Evolutionary conservation across 1,284 basidiomycete species (phyloP).

Genomic region (Sutorius eximius): DNA sequence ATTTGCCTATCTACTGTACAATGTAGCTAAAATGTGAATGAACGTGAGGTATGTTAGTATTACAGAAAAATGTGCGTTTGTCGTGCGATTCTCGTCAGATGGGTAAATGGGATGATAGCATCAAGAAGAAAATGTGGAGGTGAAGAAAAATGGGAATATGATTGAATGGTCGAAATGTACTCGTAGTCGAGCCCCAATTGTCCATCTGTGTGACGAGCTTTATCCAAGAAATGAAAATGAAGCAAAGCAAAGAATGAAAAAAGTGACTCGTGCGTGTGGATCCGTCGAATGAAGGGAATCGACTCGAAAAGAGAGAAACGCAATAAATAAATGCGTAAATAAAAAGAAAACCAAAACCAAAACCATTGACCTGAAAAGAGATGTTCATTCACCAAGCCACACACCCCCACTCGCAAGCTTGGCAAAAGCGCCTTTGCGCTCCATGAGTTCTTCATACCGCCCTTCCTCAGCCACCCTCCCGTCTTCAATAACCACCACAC

Average conservation of each 20-base stretch:
- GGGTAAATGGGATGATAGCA: background rate
- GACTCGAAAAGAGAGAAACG: background rate
- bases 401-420: constrained; percentile 84
- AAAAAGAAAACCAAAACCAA: background rate
- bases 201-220: background rate
- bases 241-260: background rate
- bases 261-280: background rate
- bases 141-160: constrained; percentile 2
- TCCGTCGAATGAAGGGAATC: background rate
- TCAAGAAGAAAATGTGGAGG: background rate
- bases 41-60: constrained; percentile 22
- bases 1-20: constrained; percentile 3
- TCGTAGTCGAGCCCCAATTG: constrained; percentile 1
- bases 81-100: constrained; percentile 9
- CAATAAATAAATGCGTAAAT: background rate
- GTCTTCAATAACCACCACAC: constrained; percentile 79
- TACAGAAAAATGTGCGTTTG: constrained; percentile 26
- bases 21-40: constrained; percentile 18
- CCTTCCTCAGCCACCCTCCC: constrained; percentile 83
- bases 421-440: constrained; percentile 74
- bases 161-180: constrained; percentile 17
- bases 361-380: background rate
- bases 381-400: constrained; percentile 58
- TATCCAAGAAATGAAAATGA: constrained; percentile 3
- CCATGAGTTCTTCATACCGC: constrained; percentile 70